Percentiles rank a stretch among this genome's conserved stretches.
phyloP scores from a whole-genome alignment of 2,329 filamentous ascomycete genomes.

The Fusarium sp. region DNA sequence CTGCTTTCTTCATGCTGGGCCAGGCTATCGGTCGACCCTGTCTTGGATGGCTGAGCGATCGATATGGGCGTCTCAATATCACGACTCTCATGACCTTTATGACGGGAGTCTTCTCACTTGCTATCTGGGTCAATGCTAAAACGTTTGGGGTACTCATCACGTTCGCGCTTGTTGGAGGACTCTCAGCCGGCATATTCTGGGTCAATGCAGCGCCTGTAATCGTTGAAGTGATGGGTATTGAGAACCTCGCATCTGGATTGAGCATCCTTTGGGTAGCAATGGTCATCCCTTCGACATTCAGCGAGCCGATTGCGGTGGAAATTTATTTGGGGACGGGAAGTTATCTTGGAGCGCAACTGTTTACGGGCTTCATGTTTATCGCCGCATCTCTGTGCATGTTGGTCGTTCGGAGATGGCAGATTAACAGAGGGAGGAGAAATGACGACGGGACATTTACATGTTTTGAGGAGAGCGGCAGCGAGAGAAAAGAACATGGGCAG shows the following conservation, averaged over 20 bases:
- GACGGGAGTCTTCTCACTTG: not conserved
- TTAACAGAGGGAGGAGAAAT: not conserved
- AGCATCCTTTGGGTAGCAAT: slow-evolving; percentile 24
- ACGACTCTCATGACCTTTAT: slow-evolving; percentile 58
- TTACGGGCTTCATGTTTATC: slow-evolving; percentile 20
- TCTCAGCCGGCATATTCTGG: slow-evolving; percentile 23
- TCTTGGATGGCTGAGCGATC: slow-evolving; percentile 69
- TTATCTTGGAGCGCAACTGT: slow-evolving; percentile 26
- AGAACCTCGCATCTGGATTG: slow-evolving; percentile 17
- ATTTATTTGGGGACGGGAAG: slow-evolving; percentile 15
- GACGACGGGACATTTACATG: not conserved
- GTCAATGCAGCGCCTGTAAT: slow-evolving; percentile 15
- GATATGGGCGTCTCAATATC: slow-evolving; percentile 68
- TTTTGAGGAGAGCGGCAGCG: not conserved
- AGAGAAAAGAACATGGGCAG: not conserved
- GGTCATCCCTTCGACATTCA: slow-evolving; percentile 17
- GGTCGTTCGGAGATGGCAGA: not conserved
- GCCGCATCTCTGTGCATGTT: not conserved
- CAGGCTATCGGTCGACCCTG: slow-evolving; percentile 65
- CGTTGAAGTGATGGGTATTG: slow-evolving; percentile 17
- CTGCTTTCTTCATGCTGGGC: slow-evolving; percentile 68
- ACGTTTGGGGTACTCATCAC: slow-evolving; percentile 17
- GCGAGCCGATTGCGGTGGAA: slow-evolving; percentile 23
- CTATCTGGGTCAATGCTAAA: slow-evolving; percentile 22
- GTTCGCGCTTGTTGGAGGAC: slow-evolving; percentile 4